Conservation (phyloP, 768 basidiomycete genomes). For the Serendipita sp. region DNA sequence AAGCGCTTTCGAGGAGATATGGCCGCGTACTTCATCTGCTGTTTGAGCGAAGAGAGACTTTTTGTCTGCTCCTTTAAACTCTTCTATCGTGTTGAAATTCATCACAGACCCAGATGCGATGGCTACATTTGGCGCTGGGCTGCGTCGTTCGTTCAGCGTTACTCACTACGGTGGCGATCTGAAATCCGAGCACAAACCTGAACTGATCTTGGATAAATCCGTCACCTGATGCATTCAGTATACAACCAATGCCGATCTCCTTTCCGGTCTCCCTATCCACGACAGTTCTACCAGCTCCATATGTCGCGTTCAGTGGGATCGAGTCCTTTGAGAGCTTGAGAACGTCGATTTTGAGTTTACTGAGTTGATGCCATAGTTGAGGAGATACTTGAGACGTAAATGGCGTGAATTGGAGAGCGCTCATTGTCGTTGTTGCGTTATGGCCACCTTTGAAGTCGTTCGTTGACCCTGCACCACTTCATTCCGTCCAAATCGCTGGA, state of each 20-base stretch:
- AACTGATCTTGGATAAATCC: constrained; percentile 33
- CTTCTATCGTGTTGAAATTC: constrained; percentile 96
- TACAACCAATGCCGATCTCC: constrained; percentile 56
- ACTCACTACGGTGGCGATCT: not conserved
- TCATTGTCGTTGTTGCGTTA: not conserved
- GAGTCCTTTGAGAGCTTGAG: constrained; percentile 65
- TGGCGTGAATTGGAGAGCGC: constrained; percentile 63
- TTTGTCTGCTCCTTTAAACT: constrained; percentile 84
- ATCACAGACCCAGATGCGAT: constrained; percentile 52
- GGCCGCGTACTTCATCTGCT: constrained; percentile 43
- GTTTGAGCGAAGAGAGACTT: constrained; percentile 63
- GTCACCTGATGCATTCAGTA: constrained; percentile 46
- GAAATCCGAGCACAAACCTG: constrained; percentile 25
- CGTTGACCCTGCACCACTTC: no score
- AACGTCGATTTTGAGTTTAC: constrained; percentile 78
- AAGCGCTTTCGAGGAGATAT: not conserved
- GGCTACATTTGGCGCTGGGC: constrained; percentile 34
- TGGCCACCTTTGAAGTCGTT: not conserved
- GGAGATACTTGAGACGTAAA: constrained; percentile 80
- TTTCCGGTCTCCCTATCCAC: constrained; percentile 62
- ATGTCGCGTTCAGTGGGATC: constrained; percentile 46
- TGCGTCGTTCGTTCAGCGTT: constrained; percentile 14
- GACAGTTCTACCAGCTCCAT: constrained; percentile 54
- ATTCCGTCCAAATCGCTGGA: no score
- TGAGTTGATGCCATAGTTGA: constrained; percentile 84